Evolutionary conservation across 257 asterid genomes (phyloP).

Genomic region (Anisodus acutangulus): DNA sequence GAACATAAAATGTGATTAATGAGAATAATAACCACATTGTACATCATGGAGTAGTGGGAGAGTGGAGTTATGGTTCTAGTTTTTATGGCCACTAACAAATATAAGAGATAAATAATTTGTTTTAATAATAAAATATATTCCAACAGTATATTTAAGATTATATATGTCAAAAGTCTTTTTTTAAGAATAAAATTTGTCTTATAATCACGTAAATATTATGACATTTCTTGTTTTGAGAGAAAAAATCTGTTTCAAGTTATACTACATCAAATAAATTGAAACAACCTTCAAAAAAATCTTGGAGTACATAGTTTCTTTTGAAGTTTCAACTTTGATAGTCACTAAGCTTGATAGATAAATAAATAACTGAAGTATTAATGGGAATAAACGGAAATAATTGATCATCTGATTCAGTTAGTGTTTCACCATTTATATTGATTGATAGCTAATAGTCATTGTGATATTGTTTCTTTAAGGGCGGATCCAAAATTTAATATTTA

Average conservation of each 20-base stretch:
- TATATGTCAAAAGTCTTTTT: too few species aligned
- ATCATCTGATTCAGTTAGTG: conserved; percentile 4
- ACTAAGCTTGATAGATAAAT: conserved; percentile 12
- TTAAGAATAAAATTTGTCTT: too few species aligned
- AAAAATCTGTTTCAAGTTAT: background rate
- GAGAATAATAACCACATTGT: too few species aligned
- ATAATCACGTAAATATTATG: too few species aligned
- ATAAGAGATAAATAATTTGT: too few species aligned
- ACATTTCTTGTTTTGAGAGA: too few species aligned
- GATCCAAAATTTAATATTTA: background rate
- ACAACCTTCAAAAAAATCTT: background rate
- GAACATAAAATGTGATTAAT: too few species aligned
- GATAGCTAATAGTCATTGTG: background rate
- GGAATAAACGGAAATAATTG: conserved; percentile 4
- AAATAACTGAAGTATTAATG: conserved; percentile 17
- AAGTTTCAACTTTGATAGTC: background rate
- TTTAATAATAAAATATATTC: too few species aligned
- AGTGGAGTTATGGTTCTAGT: too few species aligned
- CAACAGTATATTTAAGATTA: too few species aligned
- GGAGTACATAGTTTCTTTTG: background rate
- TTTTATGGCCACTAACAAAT: too few species aligned
- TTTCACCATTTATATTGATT: background rate
- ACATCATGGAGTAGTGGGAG: too few species aligned
- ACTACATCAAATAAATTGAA: background rate
- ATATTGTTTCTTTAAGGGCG: background rate